A percentile compares a stretch with the other conserved stretches of the same genome.
Evolutionary conservation across 495 filamentous ascomycete species (phyloP).

Genomic region (Aspergillus campestris): DNA sequence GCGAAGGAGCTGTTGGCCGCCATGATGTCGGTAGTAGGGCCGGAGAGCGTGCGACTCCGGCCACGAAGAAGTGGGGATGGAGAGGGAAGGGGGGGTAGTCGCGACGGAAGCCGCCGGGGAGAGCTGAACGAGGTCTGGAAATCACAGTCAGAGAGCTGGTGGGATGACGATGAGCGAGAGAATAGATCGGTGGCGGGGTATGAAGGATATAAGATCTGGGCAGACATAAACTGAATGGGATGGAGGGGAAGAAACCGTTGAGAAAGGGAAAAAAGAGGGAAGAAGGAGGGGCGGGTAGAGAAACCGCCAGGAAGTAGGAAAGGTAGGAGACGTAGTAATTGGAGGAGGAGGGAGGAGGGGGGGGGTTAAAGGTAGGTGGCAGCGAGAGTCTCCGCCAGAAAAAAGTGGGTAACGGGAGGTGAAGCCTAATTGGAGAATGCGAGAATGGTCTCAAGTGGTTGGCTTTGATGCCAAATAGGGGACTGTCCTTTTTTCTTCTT

Average conservation of each 20-base stretch:
- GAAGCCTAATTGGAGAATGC: slow-evolving; percentile 18
- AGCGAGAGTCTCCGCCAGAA: slow-evolving; percentile 6
- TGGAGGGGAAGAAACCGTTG: slow-evolving; percentile 2
- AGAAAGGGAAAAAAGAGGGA: slow-evolving; percentile 6
- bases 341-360: background rate
- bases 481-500: slow-evolving; percentile 1
- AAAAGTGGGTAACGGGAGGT: slow-evolving; percentile 17
- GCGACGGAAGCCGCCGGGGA: slow-evolving; percentile 10
- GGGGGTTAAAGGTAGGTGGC: background rate
- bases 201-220: background rate
- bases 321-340: background rate
- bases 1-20: slow-evolving; percentile 47
- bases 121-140: slow-evolving; percentile 8
- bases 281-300: slow-evolving; percentile 17
- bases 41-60: slow-evolving; percentile 27
- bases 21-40: slow-evolving; percentile 32
- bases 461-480: background rate
- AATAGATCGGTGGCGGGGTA: slow-evolving; percentile 1
- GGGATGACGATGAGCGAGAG: background rate
- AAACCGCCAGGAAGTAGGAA: slow-evolving; percentile 12
- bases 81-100: slow-evolving; percentile 7
- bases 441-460: background rate
- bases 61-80: slow-evolving; percentile 16
- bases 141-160: background rate
- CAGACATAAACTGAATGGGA: background rate